Conservation (phyloP, 2,329 filamentous ascomycete species). For the Colletotrichum sp. region DNA sequence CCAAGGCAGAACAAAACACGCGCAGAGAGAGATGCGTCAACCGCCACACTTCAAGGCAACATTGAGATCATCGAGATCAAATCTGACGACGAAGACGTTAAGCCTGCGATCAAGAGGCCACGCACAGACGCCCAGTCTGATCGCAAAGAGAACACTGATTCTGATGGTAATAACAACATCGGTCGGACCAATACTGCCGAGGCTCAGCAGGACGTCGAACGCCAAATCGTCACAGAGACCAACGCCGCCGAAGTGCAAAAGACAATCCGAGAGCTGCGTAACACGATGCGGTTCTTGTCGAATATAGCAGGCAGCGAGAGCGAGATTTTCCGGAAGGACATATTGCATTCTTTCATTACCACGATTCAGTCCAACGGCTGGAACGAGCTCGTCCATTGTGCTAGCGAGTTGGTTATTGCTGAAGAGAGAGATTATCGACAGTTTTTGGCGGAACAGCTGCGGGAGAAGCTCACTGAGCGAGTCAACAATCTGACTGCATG, state of each 20-base stretch:
- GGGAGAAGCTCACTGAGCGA: no score
- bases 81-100: fast-evolving
- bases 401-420: no score
- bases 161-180: fast-evolving
- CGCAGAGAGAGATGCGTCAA: not conserved
- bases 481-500: fast-evolving
- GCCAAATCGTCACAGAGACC: no score
- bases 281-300: fast-evolving
- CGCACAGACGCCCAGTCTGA: not conserved
- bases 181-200: not conserved
- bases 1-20: not conserved
- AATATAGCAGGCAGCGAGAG: fast-evolving
- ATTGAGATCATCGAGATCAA: not conserved
- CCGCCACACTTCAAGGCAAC: not conserved
- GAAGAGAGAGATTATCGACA: fast-evolving
- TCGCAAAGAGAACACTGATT: no score
- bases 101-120: not conserved
- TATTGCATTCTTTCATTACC: no score
- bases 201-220: not conserved
- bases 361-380: no score
- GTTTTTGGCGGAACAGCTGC: no score
- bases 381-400: no score
- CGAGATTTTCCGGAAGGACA: fast-evolving
- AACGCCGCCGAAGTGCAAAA: no score
- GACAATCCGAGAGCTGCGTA: no score